These are phyloP conservation scores for Debaryomyces robertsiae DNA, from an alignment of 1,139 yeast genomes.

Conservation along the genomic window DNA sequence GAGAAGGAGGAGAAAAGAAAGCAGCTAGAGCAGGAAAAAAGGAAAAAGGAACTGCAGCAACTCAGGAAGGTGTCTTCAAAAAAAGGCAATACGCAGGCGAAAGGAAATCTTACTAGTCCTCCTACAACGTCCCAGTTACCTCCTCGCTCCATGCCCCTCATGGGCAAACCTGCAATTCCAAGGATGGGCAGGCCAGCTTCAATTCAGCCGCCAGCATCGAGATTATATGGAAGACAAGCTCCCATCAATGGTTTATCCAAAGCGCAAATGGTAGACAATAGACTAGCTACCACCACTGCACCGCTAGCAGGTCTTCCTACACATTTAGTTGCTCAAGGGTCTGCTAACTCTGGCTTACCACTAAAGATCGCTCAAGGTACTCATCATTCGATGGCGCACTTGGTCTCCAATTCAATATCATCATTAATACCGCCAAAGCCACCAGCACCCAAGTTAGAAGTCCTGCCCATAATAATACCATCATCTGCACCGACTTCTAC, in stretches of 20 bases:
- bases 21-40: conserved; percentile 26
- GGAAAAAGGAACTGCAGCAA: conserved; percentile 23
- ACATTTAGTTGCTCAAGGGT: conserved; percentile 21
- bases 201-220: conserved; percentile 48
- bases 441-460: conserved; percentile 45
- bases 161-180: conserved; percentile 44
- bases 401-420: conserved; percentile 10
- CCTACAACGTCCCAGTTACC: conserved; percentile 6
- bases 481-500: conserved; percentile 19
- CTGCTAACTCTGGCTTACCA: conserved; percentile 14
- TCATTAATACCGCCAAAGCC: conserved; percentile 27
- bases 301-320: conserved; percentile 25
- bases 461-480: conserved; percentile 32
- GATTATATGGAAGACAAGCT: conserved; percentile 31
- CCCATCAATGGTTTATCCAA: conserved; percentile 17
- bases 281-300: conserved; percentile 19
- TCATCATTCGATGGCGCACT: conserved; percentile 10
- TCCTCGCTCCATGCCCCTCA: conserved; percentile 29
- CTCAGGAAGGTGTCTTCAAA: conserved; percentile 13
- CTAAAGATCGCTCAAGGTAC: conserved; percentile 25
- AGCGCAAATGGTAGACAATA: conserved; percentile 22
- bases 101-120: background rate
- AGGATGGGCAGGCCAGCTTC: conserved; percentile 52
- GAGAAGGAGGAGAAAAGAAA: conserved; percentile 27
- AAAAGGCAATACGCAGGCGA: conserved; percentile 2